Evolutionary conservation across 768 basidiomycete species (phyloP).

Genomic region (Gloeopeniophorella convolvens): DNA sequence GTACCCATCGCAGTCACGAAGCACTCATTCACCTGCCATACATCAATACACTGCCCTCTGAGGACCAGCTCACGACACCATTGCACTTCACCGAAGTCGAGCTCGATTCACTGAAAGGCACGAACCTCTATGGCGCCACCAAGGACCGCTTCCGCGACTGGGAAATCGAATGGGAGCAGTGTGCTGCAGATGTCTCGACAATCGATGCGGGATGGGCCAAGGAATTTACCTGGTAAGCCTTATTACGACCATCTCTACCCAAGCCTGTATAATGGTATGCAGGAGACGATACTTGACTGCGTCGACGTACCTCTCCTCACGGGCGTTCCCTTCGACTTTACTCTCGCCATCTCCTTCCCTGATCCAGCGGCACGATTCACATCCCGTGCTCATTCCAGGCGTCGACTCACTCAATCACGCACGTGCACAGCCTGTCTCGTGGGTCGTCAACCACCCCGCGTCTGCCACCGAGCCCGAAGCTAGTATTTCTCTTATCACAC

Average conservation of each 20-base stretch:
- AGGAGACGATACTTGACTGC: conserved; percentile 72
- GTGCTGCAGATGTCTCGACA: conserved; percentile 36
- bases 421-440: conserved; percentile 74
- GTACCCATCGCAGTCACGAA: conserved; percentile 10
- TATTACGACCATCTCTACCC: conserved; percentile 1
- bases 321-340: conserved; percentile 85
- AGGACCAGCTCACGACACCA: conserved; percentile 56
- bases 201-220: conserved; percentile 37
- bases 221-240: conserved; percentile 61
- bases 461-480: conserved; percentile 21
- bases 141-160: conserved; percentile 57
- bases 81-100: conserved; percentile 65
- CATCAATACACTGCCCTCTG: conserved; percentile 55
- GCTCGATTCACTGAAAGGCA: conserved; percentile 60
- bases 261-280: background rate
- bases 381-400: conserved; percentile 82
- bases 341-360: conserved; percentile 54
- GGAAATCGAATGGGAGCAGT: conserved; percentile 55
- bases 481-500: conserved; percentile 57
- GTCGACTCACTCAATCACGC: conserved; percentile 85
- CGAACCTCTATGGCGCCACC: conserved; percentile 76
- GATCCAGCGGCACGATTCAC: conserved; percentile 41
- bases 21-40: conserved; percentile 49
- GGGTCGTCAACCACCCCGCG: conserved; percentile 46
- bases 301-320: conserved; percentile 75